Conservation (phyloP, 495 filamentous ascomycete genomes). For the Neurospora hispaniola region DNA sequence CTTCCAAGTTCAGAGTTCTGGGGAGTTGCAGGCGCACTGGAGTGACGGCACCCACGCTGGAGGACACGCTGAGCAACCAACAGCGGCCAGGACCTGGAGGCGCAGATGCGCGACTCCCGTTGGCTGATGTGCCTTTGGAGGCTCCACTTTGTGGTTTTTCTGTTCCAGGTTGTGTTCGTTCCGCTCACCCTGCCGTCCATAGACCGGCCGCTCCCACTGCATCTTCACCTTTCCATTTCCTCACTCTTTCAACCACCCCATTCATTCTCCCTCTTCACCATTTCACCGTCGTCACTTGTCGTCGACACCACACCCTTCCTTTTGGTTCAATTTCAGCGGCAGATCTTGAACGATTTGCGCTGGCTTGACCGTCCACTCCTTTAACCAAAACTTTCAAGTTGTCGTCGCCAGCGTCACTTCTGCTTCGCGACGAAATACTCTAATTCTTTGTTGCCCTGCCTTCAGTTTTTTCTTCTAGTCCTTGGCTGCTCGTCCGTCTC, state of each 20-base stretch:
- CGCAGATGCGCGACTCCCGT: slow-evolving; percentile 42
- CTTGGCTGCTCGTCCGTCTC: slow-evolving; percentile 11
- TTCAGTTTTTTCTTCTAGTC: slow-evolving; percentile 7
- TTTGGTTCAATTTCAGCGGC: slow-evolving; percentile 39
- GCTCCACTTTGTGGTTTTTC: background rate
- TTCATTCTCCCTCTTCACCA: slow-evolving; percentile 12
- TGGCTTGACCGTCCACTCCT: slow-evolving; percentile 46
- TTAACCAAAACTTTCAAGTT: slow-evolving; percentile 15
- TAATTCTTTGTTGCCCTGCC: slow-evolving; percentile 12
- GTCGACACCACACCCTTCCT: slow-evolving; percentile 18
- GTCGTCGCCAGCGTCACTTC: slow-evolving; percentile 10
- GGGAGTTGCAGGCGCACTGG: background rate
- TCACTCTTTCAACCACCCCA: slow-evolving; percentile 8
- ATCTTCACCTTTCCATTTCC: slow-evolving; percentile 10
- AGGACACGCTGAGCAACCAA: background rate
- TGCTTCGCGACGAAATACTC: slow-evolving; percentile 18
- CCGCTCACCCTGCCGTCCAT: background rate
- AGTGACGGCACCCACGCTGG: background rate
- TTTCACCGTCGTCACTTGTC: slow-evolving; percentile 10
- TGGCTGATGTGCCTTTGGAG: background rate
- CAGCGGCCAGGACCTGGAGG: slow-evolving; percentile 43
- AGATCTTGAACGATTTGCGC: slow-evolving; percentile 35
- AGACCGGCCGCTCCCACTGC: background rate
- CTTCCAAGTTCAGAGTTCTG: background rate
- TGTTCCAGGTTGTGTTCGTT: background rate